Evolutionary conservation across 2,329 filamentous ascomycete genomes (phyloP), one percentile per base, ranked within the genome.

Genomic region (Fusarium subglutinans): DNA sequence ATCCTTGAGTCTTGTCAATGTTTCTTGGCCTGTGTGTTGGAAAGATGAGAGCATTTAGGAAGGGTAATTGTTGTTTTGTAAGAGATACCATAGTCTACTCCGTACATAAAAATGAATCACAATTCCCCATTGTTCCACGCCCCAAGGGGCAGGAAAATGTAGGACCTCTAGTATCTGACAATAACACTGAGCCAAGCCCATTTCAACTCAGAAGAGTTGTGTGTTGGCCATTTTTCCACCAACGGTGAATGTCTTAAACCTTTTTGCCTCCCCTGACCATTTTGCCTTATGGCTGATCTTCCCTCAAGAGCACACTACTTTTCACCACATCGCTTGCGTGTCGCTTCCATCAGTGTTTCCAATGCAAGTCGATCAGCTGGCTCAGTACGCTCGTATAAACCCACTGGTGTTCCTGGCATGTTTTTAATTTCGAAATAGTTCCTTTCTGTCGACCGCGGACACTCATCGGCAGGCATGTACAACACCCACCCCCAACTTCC

Each of bases 1-100:
- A 74, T 44, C 68, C 72, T 38, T 74, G 33, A 12, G 18, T 40
- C 17, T 2, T 30, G 26, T 4, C 2, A 22, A n/a, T 24, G 24
- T 26, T 43, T n/a, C 40, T 53, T 28, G n/a, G 22, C 7, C 8
- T 5, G 12, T 12, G 5, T 40, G 5, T 38, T 56, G 26, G 37
- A 12, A 20, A 26, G 43, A 35, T 20, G n/a, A 17, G 24, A 37
- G 24, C 6, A 33, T 17, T n/a, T n/a, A 0, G 18, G 51, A 54
- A 20, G 14, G 20, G 7, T 1, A 24, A 40, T 55, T 10, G 10
- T 41, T 17, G 14, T 40, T 53, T 54, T 40, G 11, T 6, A 1
- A 54, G 20, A 28, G 24, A 50, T 37, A 58, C 41, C 55, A 37
- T 6, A 35, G n/a, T 50, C 26, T 40, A 28, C 24, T 8, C 8